phyloP scores from a whole-genome alignment of 495 filamentous ascomycete genomes.

The Podospora appendiculata region DNA sequence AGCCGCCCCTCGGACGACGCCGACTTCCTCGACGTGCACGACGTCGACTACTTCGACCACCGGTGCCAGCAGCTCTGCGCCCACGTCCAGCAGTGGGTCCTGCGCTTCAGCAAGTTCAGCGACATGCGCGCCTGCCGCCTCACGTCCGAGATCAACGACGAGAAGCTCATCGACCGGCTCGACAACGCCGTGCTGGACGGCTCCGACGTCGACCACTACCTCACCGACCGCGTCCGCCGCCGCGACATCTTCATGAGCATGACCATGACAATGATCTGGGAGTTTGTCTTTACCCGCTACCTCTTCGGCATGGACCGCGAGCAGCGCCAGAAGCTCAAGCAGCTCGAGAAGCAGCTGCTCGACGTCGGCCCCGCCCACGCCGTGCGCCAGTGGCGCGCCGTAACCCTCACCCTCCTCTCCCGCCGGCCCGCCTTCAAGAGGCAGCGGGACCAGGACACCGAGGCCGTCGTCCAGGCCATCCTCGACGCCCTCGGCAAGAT shows the following conservation, averaged over 20 bases:
- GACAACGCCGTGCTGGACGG: conserved; percentile 93
- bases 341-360: conserved; percentile 78
- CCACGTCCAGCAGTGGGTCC: conserved; percentile 91
- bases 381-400: conserved; percentile 92
- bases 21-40: conserved; percentile 70
- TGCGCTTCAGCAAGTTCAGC: conserved; percentile 93
- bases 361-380: conserved; percentile 78
- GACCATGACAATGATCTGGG: conserved; percentile 97
- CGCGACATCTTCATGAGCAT: conserved; percentile 95
- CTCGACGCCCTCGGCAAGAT: conserved; percentile 69
- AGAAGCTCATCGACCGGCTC: conserved; percentile 83
- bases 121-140: conserved; percentile 77
- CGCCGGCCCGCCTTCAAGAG: conserved; percentile 62
- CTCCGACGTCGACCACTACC: conserved; percentile 76
- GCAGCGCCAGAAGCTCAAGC: conserved; percentile 93
- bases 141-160: conserved; percentile 72
- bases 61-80: conserved; percentile 91
- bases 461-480: conserved; percentile 82
- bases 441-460: conserved; percentile 77
- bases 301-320: conserved; percentile 97
- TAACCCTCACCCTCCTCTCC: conserved; percentile 81
- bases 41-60: conserved; percentile 89
- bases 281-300: conserved; percentile 94
- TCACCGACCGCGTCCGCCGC: conserved; percentile 76
- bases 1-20: conserved; percentile 40